Evolutionary conservation across 2,329 filamentous ascomycete genomes (phyloP).

Genomic region (Exophiala lecanii-corni): DNA sequence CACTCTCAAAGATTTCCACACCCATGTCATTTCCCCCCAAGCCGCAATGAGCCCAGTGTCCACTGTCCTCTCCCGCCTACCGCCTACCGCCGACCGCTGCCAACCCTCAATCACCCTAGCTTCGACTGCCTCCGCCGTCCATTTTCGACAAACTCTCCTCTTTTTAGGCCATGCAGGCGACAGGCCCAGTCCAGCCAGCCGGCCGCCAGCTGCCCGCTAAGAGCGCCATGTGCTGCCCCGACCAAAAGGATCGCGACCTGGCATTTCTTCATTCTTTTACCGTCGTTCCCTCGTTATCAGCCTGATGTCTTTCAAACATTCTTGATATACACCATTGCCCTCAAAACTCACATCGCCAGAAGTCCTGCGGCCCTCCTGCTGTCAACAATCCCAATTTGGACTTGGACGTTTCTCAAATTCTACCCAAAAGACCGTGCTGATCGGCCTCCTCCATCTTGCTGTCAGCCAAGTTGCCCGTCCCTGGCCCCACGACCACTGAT

Average conservation of each 20-base stretch:
- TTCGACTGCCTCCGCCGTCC: constrained; percentile 22
- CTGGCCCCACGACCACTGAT: no score
- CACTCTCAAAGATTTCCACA: background rate
- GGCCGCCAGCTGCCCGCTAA: constrained; percentile 28
- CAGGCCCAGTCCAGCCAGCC: constrained; percentile 32
- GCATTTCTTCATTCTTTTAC: constrained; percentile 22
- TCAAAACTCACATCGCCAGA: no score
- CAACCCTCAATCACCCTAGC: constrained; percentile 21
- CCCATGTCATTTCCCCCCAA: constrained; percentile 1
- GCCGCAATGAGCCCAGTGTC: constrained; percentile 4
- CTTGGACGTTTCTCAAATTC: no score
- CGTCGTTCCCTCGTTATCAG: constrained; percentile 22
- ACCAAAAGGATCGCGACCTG: constrained; percentile 26
- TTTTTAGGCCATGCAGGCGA: constrained; percentile 27
- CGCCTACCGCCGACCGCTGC: constrained; percentile 6
- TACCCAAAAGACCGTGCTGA: no score
- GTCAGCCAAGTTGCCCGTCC: no score
- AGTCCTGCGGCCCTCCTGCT: no score
- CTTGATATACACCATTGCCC: background rate
- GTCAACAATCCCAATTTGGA: no score
- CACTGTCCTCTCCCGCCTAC: no score
- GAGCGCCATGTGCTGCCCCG: constrained; percentile 28
- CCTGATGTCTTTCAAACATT: constrained; percentile 8
- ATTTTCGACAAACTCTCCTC: constrained; percentile 24
- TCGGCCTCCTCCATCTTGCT: no score